Percentiles rank a stretch among this genome's conserved stretches.
phyloP scores from a whole-genome alignment of 164 flowering plant species.

The Magnolia sinica region DNA sequence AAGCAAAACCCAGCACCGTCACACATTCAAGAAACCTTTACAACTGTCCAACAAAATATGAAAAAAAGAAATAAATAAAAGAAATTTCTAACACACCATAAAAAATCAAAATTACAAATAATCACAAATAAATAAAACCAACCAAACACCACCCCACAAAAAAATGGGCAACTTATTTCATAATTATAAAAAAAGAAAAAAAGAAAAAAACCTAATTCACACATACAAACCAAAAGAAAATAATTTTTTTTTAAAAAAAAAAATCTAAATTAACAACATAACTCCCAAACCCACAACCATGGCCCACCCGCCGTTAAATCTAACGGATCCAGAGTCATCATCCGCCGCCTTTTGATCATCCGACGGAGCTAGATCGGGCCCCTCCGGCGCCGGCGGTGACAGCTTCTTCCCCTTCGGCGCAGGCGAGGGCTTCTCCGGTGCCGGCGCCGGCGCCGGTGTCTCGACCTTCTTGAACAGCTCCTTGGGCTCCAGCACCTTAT shows the following conservation, averaged over 20 bases:
- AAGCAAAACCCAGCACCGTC: neutral
- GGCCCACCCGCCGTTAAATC: neutral
- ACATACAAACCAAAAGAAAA: neutral
- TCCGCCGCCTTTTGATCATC: constrained; percentile 54
- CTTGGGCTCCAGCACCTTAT: constrained; percentile 66
- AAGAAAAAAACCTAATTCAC: neutral
- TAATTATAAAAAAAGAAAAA: neutral
- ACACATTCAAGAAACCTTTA: neutral
- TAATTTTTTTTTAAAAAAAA: neutral
- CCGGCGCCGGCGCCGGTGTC: constrained; percentile 60
- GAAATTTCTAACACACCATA: neutral
- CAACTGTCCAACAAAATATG: neutral
- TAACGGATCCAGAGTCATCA: constrained; percentile 4
- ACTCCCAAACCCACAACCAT: neutral
- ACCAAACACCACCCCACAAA: neutral
- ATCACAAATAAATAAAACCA: constrained; percentile 2
- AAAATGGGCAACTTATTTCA: neutral
- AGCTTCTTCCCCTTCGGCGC: constrained; percentile 29
- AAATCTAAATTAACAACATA: neutral
- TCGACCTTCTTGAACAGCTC: constrained; percentile 62
- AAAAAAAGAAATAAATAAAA: neutral
- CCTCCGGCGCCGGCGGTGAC: constrained; percentile 32
- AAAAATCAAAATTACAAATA: constrained; percentile 7
- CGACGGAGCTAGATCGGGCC: constrained; percentile 50
- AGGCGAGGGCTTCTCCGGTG: constrained; percentile 29